Conservation (phyloP, 495 filamentous ascomycete genomes). For the Penicillium robsamsonii region DNA sequence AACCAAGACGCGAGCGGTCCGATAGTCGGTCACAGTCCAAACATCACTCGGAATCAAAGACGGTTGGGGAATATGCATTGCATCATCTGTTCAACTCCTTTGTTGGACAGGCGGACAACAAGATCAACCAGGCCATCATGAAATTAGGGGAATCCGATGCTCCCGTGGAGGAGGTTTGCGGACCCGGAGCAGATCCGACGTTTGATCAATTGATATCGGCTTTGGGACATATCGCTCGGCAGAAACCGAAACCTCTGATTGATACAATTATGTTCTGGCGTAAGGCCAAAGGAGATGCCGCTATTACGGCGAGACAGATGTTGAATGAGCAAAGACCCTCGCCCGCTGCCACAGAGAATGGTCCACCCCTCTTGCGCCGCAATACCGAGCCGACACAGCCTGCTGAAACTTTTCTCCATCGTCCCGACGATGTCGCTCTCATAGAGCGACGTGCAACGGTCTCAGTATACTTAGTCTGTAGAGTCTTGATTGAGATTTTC, state of each 20-base stretch:
- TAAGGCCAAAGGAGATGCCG: slow-evolving; percentile 88
- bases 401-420: slow-evolving; percentile 46
- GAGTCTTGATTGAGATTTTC: slow-evolving; percentile 91
- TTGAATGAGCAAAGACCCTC: slow-evolving; percentile 56
- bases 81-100: slow-evolving; percentile 93
- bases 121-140: slow-evolving; percentile 80
- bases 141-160: slow-evolving; percentile 72
- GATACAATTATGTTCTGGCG: slow-evolving; percentile 98
- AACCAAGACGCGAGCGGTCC: slow-evolving; percentile 63
- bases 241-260: slow-evolving; percentile 92
- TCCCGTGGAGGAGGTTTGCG: slow-evolving; percentile 83
- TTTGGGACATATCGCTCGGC: slow-evolving; percentile 86
- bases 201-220: slow-evolving; percentile 96
- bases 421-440: slow-evolving; percentile 67
- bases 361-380: slow-evolving; percentile 42
- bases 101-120: slow-evolving; percentile 82
- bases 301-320: slow-evolving; percentile 58
- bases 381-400: slow-evolving; percentile 54
- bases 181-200: slow-evolving; percentile 79
- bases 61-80: slow-evolving; percentile 92
- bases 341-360: slow-evolving; percentile 32
- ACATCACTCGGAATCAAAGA: slow-evolving; percentile 73
- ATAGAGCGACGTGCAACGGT: slow-evolving; percentile 85
- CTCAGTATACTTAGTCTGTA: slow-evolving; percentile 91
- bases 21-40: slow-evolving; percentile 85